phyloP scores from a whole-genome alignment of 2,329 filamentous ascomycete species.

The Endothia cerciana region DNA sequence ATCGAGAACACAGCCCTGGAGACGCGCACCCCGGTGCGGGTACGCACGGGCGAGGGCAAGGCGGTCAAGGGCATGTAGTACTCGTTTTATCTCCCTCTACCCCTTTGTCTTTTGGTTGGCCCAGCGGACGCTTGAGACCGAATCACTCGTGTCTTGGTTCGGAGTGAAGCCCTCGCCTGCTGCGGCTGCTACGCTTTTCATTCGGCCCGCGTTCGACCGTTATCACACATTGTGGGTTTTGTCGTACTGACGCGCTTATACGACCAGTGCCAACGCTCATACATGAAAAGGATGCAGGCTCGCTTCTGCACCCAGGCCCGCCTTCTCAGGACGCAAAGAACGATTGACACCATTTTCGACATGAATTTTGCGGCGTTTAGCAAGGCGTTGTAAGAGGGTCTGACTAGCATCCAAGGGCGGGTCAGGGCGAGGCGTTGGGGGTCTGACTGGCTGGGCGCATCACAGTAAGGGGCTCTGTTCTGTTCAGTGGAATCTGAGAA shows the following conservation, averaged over 20 bases:
- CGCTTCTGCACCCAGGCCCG: conserved; percentile 10
- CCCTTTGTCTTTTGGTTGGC: not conserved
- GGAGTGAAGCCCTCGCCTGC: not conserved
- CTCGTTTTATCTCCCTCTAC: conserved; percentile 5
- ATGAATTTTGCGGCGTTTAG: not conserved
- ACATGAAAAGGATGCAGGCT: conserved; percentile 23
- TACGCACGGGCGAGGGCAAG: conserved; percentile 40
- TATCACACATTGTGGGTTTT: not conserved
- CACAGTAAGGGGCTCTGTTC: not conserved
- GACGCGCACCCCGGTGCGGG: conserved; percentile 57
- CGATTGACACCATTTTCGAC: conserved; percentile 2
- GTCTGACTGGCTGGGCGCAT: not conserved
- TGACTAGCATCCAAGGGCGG: not conserved
- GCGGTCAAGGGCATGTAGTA: conserved; percentile 34
- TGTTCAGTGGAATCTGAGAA: not conserved
- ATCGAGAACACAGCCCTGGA: conserved; percentile 66
- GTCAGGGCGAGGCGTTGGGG: conserved; percentile 8
- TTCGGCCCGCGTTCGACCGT: not conserved
- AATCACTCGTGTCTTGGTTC: not conserved
- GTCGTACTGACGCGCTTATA: conserved; percentile 17
- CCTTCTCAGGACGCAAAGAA: conserved; percentile 25
- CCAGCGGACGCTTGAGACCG: not conserved
- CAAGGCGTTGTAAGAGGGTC: not conserved
- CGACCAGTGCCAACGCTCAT: conserved; percentile 13
- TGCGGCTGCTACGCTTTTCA: not conserved